Percentiles rank a stretch among this genome's conserved stretches.
Conservation (phyloP, 371 early-diverging fungal genomes). For the Lichtheimia ramosa region DNA sequence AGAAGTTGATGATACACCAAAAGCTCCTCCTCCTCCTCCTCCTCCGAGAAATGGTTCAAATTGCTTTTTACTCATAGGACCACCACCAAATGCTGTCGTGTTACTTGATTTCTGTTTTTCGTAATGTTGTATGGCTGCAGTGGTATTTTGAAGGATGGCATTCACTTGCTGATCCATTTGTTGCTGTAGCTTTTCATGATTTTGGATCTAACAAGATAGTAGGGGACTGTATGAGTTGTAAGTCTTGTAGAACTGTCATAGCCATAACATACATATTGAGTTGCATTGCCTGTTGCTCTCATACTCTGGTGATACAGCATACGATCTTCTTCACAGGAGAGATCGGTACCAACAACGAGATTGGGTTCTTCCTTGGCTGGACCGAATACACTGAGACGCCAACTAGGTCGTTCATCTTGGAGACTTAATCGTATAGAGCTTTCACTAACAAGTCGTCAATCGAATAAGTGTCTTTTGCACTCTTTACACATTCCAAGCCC, state of each 20-base stretch:
- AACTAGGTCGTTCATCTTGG: constrained; percentile 48
- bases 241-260: background rate
- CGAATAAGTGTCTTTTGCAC: background rate
- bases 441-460: constrained; percentile 23
- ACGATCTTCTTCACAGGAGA: constrained; percentile 61
- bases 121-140: constrained; percentile 40
- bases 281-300: constrained; percentile 29
- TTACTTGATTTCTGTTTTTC: constrained; percentile 31
- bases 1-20: constrained; percentile 12
- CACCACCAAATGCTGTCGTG: constrained; percentile 28
- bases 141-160: constrained; percentile 27
- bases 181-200: constrained; percentile 23
- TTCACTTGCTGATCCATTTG: constrained; percentile 36
- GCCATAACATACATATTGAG: constrained; percentile 38
- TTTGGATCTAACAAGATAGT: constrained; percentile 16
- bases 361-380: constrained; percentile 71
- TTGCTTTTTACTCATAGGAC: constrained; percentile 12
- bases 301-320: constrained; percentile 47
- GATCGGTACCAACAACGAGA: constrained; percentile 56
- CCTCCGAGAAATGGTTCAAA: constrained; percentile 34
- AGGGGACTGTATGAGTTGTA: background rate
- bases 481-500: background rate
- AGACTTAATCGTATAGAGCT: constrained; percentile 41
- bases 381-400: constrained; percentile 54
- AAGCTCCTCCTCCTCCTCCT: constrained; percentile 4